phyloP scores from a whole-genome alignment of 108 stramenopile genomes.

The Cyclostephanos tholiformis region DNA sequence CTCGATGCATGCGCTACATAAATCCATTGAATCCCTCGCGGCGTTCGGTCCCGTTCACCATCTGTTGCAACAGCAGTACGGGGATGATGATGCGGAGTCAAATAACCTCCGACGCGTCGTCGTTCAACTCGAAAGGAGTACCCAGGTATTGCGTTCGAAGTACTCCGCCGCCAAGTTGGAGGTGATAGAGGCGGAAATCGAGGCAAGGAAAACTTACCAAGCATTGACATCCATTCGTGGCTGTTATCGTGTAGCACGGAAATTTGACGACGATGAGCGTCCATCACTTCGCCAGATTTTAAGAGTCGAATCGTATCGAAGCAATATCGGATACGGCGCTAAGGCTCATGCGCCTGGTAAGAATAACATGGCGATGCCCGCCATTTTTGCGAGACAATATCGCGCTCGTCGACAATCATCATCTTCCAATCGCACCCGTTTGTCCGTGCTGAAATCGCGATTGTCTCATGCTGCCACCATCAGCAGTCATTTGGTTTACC shows the following conservation, averaged over 20 bases:
- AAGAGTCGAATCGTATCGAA: slow-evolving; percentile 21
- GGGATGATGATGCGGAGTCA: slow-evolving; percentile 12
- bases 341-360: slow-evolving; percentile 1
- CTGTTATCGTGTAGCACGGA: slow-evolving; percentile 26
- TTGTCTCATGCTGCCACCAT: slow-evolving; percentile 81
- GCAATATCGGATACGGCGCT: slow-evolving; percentile 12
- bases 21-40: not conserved
- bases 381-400: slow-evolving; percentile 37
- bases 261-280: slow-evolving; percentile 22
- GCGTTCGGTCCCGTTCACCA: not conserved
- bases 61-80: not conserved
- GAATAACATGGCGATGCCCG: slow-evolving; percentile 27
- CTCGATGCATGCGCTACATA: not conserved
- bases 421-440: slow-evolving; percentile 21
- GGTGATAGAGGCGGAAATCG: slow-evolving; percentile 28
- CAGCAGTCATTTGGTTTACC: slow-evolving; percentile 81
- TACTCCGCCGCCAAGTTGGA: slow-evolving; percentile 4
- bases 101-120: slow-evolving; percentile 44
- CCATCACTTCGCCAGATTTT: slow-evolving; percentile 18
- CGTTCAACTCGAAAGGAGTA: slow-evolving; percentile 46
- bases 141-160: slow-evolving; percentile 22
- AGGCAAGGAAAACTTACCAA: not conserved
- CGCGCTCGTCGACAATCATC: slow-evolving; percentile 12
- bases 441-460: slow-evolving; percentile 55
- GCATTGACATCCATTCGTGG: slow-evolving; percentile 7